Percentiles rank a stretch among this genome's conserved stretches.
Evolutionary conservation across 2,329 filamentous ascomycete genomes (phyloP).

Genomic region (Hypoxylon rubiginosum): DNA sequence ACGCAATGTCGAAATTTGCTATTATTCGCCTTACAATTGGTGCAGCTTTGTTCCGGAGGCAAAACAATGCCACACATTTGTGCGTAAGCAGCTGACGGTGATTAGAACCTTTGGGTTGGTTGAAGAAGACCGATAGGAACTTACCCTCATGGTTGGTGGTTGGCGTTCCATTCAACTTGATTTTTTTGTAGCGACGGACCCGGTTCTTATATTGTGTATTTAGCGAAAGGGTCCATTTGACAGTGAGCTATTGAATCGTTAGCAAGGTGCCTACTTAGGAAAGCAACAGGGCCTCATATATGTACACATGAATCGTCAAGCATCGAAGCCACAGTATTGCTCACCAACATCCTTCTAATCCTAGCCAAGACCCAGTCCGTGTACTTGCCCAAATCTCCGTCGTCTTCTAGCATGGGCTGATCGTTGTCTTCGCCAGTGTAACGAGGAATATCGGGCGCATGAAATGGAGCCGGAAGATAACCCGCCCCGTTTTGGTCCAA

Average conservation of each 20-base stretch:
- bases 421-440: neutral
- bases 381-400: neutral
- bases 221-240: neutral
- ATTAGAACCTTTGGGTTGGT: too few relatives aligned
- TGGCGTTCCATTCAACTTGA: neutral
- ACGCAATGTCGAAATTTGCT: neutral
- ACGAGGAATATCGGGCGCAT: neutral
- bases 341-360: neutral
- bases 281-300: too few relatives aligned
- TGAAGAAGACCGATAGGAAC: too few relatives aligned
- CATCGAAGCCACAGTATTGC: neutral
- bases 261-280: too few relatives aligned
- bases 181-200: neutral
- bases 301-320: neutral
- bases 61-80: neutral
- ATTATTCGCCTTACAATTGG: neutral
- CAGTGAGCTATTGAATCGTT: too few relatives aligned
- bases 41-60: neutral
- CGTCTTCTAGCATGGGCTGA: neutral
- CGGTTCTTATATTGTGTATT: neutral
- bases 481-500: neutral
- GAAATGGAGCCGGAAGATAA: neutral
- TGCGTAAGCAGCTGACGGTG: neutral
- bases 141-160: neutral
- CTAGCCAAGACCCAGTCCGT: neutral